Conservation (phyloP, 2,329 filamentous ascomycete genomes). For the Malbranchea cinnamomea region DNA sequence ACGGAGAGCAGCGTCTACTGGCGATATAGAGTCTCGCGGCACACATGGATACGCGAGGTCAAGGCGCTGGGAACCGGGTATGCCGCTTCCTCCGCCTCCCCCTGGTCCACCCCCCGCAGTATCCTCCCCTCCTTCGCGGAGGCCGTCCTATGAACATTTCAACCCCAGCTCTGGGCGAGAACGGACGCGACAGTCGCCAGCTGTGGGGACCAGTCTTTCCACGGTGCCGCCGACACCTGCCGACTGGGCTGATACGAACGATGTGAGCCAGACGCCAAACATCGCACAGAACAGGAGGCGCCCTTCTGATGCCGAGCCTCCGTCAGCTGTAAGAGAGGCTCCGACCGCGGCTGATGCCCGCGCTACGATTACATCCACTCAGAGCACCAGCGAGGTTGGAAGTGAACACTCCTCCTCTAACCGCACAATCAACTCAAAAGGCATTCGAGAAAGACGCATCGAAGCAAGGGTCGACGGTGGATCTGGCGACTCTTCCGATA, state of each 20-base stretch:
- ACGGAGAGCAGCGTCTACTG: conserved; percentile 31
- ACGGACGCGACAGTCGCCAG: conserved; percentile 19
- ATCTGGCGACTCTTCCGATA: conserved; percentile 4
- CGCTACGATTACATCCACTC: too few relatives aligned
- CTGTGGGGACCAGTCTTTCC: conserved; percentile 24
- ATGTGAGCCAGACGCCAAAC: too few relatives aligned
- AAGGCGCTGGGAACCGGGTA: conserved; percentile 27
- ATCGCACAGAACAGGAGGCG: too few relatives aligned
- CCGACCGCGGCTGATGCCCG: too few relatives aligned
- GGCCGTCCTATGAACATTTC: conserved; percentile 1
- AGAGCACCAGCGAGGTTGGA: too few relatives aligned
- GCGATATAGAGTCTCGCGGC: conserved; percentile 23
- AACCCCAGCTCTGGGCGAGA: conserved; percentile 11
- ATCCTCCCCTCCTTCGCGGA: neutral
- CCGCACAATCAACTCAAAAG: conserved; percentile 41
- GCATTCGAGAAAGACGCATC: conserved; percentile 50
- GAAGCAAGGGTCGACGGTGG: conserved; percentile 36
- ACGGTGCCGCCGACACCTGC: conserved; percentile 31
- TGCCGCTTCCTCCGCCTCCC: conserved; percentile 33
- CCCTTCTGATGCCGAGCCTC: too few relatives aligned
- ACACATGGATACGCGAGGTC: conserved; percentile 13
- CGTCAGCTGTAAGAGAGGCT: too few relatives aligned
- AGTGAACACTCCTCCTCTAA: conserved; percentile 13
- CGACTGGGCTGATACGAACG: conserved; percentile 26
- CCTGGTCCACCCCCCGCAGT: conserved; percentile 29